These are phyloP conservation scores for Suillus bovinus DNA, from an alignment of 768 basidiomycete genomes.

Conservation along the genomic window DNA sequence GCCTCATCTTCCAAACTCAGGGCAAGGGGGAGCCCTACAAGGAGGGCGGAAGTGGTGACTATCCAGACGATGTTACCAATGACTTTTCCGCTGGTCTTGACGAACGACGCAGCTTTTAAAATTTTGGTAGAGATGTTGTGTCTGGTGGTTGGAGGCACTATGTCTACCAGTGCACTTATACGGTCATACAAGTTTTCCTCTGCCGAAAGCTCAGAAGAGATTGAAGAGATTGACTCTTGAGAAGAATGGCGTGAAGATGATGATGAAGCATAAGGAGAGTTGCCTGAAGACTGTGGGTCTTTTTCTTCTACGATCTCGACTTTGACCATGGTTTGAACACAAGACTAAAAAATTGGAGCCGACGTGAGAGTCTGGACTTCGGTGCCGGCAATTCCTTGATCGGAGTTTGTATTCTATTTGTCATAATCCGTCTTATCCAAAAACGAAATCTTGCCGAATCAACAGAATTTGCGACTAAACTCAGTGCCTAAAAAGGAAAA, in stretches of 20 bases:
- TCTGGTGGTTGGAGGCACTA: slow-evolving; percentile 89
- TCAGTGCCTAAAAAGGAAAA: background rate
- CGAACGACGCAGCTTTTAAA: slow-evolving; percentile 57
- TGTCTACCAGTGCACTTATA: slow-evolving; percentile 89
- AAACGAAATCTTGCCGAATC: background rate
- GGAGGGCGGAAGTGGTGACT: slow-evolving; percentile 88
- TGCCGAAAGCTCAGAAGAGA: slow-evolving; percentile 66
- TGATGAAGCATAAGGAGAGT: slow-evolving; percentile 73
- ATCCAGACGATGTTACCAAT: slow-evolving; percentile 94
- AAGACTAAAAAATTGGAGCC: slow-evolving; percentile 7
- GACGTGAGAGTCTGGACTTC: slow-evolving; percentile 25
- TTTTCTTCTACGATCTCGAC: slow-evolving; percentile 88
- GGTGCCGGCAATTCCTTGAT: slow-evolving; percentile 27
- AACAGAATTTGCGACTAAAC: slow-evolving; percentile 1
- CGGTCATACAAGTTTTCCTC: slow-evolving; percentile 91
- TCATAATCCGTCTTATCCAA: slow-evolving; percentile 1
- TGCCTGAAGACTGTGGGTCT: slow-evolving; percentile 51
- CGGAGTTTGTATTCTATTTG: slow-evolving; percentile 4
- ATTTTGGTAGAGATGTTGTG: slow-evolving; percentile 66
- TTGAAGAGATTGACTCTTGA: slow-evolving; percentile 75
- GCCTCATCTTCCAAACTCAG: slow-evolving; percentile 95
- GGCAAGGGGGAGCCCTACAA: slow-evolving; percentile 92
- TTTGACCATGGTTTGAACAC: slow-evolving; percentile 72
- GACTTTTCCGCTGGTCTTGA: slow-evolving; percentile 68
- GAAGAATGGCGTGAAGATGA: slow-evolving; percentile 72